Evolutionary conservation across 225 moss, liverwort and hornwort genomes (phyloP).

Genomic region (Rhytidiadelphus loreus): DNA sequence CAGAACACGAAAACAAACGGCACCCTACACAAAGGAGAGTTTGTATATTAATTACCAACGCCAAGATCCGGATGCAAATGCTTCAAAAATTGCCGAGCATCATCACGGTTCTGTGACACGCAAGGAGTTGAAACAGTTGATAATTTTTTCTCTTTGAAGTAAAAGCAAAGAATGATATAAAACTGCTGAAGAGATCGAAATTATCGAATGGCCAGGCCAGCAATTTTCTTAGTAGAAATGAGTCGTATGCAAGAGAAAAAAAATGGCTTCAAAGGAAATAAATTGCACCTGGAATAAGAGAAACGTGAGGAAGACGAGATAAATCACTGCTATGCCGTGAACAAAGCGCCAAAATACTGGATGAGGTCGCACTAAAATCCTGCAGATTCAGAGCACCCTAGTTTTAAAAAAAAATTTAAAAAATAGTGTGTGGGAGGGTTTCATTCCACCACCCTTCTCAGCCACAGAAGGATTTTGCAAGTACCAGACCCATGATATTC

Average conservation of each 20-base stretch:
- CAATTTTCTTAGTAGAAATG: neutral
- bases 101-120: constrained; percentile 56
- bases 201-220: neutral
- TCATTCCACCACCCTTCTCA: neutral
- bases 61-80: constrained; percentile 85
- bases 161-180: neutral
- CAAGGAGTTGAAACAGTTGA: neutral
- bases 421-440: neutral
- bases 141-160: neutral
- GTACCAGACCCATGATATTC: neutral
- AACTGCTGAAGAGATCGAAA: neutral
- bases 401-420: neutral
- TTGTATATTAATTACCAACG: constrained; percentile 26
- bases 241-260: neutral
- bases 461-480: neutral
- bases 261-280: too few relatives aligned
- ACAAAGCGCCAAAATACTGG: constrained; percentile 87
- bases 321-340: constrained; percentile 76
- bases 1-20: neutral
- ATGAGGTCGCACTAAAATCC: constrained; percentile 86
- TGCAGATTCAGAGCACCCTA: neutral
- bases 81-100: constrained; percentile 75
- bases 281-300: constrained; percentile 67
- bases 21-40: neutral
- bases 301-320: constrained; percentile 73